phyloP scores from a whole-genome alignment of 1,139 yeast genomes.

The Lodderomyces elongisporus region DNA sequence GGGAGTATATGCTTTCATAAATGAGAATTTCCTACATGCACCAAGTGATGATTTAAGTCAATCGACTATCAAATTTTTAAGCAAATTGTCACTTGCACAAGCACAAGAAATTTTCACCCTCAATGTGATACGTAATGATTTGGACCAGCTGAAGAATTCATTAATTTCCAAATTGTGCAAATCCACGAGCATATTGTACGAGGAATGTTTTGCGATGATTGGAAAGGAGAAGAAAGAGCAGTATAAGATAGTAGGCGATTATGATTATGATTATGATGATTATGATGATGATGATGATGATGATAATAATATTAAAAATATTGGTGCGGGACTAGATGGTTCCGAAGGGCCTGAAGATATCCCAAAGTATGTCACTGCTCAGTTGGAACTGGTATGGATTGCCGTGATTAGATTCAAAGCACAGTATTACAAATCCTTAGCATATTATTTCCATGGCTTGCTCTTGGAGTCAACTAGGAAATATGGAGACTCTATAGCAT shows the following conservation, averaged over 20 bases:
- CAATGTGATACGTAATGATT: slow-evolving; percentile 50
- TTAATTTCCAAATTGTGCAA: slow-evolving; percentile 69
- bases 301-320: no score
- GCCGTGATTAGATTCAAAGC: slow-evolving; percentile 44
- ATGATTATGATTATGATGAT: slow-evolving; percentile 12
- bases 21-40: slow-evolving; percentile 84
- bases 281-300: slow-evolving; percentile 16
- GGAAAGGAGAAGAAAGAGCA: slow-evolving; percentile 9
- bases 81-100: slow-evolving; percentile 71
- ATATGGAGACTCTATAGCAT: slow-evolving; percentile 76
- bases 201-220: slow-evolving; percentile 34
- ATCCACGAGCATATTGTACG: slow-evolving; percentile 55
- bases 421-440: slow-evolving; percentile 37
- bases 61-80: slow-evolving; percentile 61
- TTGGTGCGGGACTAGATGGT: background rate
- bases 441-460: slow-evolving; percentile 51
- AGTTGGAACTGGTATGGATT: slow-evolving; percentile 45
- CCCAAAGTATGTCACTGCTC: slow-evolving; percentile 33
- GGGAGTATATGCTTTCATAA: slow-evolving; percentile 67
- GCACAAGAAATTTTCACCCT: slow-evolving; percentile 80
- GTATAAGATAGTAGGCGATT: slow-evolving; percentile 13
- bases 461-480: slow-evolving; percentile 46
- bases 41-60: slow-evolving; percentile 77
- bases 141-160: slow-evolving; percentile 52
- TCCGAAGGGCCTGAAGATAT: slow-evolving; percentile 14